Evolutionary conservation across 306 rosid genomes (phyloP).

Genomic region (Prunus dulcis): DNA sequence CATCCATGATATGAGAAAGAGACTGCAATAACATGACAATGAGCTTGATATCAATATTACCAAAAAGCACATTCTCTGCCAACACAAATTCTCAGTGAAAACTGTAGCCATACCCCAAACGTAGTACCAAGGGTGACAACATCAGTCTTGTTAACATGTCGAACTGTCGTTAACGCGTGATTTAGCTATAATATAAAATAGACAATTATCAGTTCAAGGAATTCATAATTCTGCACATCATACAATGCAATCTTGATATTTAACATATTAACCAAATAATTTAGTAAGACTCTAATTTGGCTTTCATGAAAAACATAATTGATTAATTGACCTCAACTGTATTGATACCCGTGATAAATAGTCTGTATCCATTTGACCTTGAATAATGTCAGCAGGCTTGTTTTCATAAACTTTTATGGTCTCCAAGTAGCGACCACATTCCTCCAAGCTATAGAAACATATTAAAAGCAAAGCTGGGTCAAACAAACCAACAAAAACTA

Average conservation of each 20-base stretch:
- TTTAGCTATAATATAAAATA: slow-evolving; percentile 52
- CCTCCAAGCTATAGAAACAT: slow-evolving; percentile 70
- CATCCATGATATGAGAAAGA: slow-evolving; percentile 88
- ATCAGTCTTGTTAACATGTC: slow-evolving; percentile 94
- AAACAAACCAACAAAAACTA: not conserved
- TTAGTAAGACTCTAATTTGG: not conserved
- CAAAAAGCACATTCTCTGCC: not conserved
- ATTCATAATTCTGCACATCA: slow-evolving; percentile 1
- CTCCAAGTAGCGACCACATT: slow-evolving; percentile 97
- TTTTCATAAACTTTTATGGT: slow-evolving; percentile 91
- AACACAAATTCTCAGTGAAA: not conserved
- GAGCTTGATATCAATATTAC: slow-evolving; percentile 8
- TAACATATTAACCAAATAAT: slow-evolving; percentile 20
- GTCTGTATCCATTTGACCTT: slow-evolving; percentile 97
- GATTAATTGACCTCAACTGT: slow-evolving; percentile 5
- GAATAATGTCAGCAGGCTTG: slow-evolving; percentile 95
- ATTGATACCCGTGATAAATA: slow-evolving; percentile 78
- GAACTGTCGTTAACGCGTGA: slow-evolving; percentile 72
- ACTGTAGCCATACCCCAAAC: slow-evolving; percentile 68
- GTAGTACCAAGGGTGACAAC: slow-evolving; percentile 94
- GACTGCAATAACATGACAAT: slow-evolving; percentile 52
- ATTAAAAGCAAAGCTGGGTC: slow-evolving; percentile 7
- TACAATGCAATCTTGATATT: not conserved
- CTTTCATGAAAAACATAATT: not conserved
- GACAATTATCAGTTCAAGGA: slow-evolving; percentile 22